phyloP scores from a whole-genome alignment of 306 rosid species.

The Cucurbita argyrosperma region DNA sequence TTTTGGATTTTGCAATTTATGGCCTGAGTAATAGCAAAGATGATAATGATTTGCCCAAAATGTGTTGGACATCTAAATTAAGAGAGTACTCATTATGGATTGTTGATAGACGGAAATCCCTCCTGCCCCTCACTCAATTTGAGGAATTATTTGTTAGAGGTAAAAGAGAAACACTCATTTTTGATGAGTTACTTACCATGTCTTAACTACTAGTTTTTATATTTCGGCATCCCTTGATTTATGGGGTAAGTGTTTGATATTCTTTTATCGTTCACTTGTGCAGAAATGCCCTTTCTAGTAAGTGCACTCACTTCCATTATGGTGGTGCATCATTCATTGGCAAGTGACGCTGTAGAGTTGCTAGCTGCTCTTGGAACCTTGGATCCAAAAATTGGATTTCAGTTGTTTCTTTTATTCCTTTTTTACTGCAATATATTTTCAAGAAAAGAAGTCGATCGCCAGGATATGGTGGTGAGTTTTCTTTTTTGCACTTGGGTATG shows the following conservation, averaged over 20 bases:
- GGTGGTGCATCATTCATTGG: constrained; percentile 53
- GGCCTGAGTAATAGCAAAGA: constrained; percentile 20
- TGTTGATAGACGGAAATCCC: constrained; percentile 49
- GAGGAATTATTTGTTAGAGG: constrained; percentile 60
- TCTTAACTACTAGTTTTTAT: background rate
- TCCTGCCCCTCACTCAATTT: constrained; percentile 29
- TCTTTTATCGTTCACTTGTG: constrained; percentile 9
- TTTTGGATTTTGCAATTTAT: constrained; percentile 31
- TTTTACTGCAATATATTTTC: constrained; percentile 63
- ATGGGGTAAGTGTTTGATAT: background rate
- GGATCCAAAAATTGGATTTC: constrained; percentile 80
- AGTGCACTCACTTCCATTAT: constrained; percentile 53
- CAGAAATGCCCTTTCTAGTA: constrained; percentile 59
- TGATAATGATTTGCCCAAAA: constrained; percentile 21
- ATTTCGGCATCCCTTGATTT: background rate
- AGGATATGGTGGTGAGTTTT: constrained; percentile 56
- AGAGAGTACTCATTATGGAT: constrained; percentile 43
- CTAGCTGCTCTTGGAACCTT: constrained; percentile 54
- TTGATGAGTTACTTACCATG: constrained; percentile 4
- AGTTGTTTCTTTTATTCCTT: constrained; percentile 55
- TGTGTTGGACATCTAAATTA: constrained; percentile 54
- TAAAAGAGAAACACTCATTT: constrained; percentile 14
- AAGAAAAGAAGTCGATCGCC: constrained; percentile 36
- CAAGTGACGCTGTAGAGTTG: constrained; percentile 45
- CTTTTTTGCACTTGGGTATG: constrained; percentile 1